Conservation (phyloP, 2,329 filamentous ascomycete species). For the Penicillium sp. region DNA sequence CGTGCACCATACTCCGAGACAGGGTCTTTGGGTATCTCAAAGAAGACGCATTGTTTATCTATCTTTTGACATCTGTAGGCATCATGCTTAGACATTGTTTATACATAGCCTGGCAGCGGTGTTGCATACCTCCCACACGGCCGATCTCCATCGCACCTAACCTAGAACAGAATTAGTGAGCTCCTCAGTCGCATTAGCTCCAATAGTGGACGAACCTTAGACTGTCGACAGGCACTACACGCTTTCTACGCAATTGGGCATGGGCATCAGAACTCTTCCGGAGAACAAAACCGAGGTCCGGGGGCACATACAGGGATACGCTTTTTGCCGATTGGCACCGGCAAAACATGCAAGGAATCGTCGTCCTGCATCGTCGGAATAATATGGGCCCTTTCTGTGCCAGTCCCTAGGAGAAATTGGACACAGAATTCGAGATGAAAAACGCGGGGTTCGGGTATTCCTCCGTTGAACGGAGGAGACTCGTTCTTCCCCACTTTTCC, state of each 20-base stretch:
- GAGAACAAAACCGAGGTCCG: not conserved
- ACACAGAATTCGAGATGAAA: not conserved
- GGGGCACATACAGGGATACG: conserved; percentile 34
- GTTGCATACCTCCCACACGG: conserved; percentile 36
- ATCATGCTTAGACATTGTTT: not conserved
- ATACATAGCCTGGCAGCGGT: not conserved
- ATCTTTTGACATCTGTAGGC: conserved; percentile 32
- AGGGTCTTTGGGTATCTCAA: conserved; percentile 35
- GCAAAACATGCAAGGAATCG: conserved; percentile 19
- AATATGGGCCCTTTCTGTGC: not conserved
- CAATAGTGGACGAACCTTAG: conserved; percentile 27
- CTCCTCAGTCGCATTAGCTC: not conserved
- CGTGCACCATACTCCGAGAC: conserved; percentile 23
- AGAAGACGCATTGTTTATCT: conserved; percentile 39
- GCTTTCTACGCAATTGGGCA: conserved; percentile 30
- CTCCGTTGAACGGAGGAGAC: not conserved
- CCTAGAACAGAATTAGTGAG: conserved; percentile 16
- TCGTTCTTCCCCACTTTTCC: not conserved
- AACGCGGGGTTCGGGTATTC: conserved; percentile 3
- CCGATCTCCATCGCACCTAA: conserved; percentile 39
- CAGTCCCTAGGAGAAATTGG: not conserved
- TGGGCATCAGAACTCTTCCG: not conserved
- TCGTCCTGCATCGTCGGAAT: conserved; percentile 11
- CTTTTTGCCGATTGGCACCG: conserved; percentile 33
- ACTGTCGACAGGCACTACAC: conserved; percentile 39